Percentiles rank a stretch among this genome's conserved stretches.
Evolutionary conservation across 2,329 filamentous ascomycete species (phyloP).

Genomic region (Plenodomus biglobosus): DNA sequence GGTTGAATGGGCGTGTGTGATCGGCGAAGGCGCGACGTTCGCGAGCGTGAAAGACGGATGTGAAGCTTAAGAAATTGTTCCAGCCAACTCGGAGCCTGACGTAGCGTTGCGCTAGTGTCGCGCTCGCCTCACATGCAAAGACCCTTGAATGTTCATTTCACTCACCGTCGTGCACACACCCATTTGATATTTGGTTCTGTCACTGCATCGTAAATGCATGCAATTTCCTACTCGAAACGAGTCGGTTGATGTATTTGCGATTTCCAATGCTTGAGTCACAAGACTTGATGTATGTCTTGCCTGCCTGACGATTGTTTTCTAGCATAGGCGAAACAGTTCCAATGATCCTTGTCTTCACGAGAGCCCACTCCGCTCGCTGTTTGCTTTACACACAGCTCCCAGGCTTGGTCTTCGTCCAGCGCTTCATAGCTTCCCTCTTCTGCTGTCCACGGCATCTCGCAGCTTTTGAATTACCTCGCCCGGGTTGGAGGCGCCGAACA

Average conservation of each 20-base stretch:
- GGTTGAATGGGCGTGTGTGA: neutral
- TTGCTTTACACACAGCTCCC: neutral
- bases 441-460: constrained; percentile 73
- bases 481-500: constrained; percentile 90
- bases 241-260: too few relatives aligned
- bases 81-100: too few relatives aligned
- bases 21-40: neutral
- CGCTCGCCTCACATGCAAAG: neutral
- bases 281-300: too few relatives aligned
- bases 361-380: neutral
- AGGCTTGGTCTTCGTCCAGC: neutral
- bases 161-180: neutral
- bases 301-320: too few relatives aligned
- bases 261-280: too few relatives aligned
- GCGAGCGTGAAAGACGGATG: too few relatives aligned
- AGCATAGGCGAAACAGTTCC: too few relatives aligned
- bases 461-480: constrained; percentile 82
- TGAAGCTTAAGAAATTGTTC: neutral
- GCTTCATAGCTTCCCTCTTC: constrained; percentile 43
- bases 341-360: neutral
- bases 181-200: too few relatives aligned
- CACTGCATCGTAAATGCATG: too few relatives aligned
- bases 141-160: neutral
- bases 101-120: neutral
- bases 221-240: too few relatives aligned